A percentile compares a stretch with the other conserved stretches of the same genome.
These are phyloP conservation scores for Nemania diffusa DNA, from an alignment of 2,329 filamentous ascomycete genomes.

Conservation along the genomic window DNA sequence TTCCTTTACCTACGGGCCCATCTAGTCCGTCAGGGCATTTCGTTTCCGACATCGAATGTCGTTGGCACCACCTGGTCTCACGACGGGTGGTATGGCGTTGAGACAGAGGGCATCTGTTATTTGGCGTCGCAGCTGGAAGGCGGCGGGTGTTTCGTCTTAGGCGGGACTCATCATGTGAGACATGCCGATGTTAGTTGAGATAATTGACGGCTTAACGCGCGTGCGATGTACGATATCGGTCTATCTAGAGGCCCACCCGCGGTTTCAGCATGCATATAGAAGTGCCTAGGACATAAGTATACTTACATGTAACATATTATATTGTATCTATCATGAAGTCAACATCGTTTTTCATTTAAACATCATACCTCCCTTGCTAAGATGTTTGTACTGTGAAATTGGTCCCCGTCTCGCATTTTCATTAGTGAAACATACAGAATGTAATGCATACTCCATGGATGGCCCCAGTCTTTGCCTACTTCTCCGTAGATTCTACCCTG, in stretches of 20 bases:
- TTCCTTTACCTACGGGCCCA: slow-evolving; percentile 50
- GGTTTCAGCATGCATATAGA: background rate
- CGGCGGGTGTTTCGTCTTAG: slow-evolving; percentile 47
- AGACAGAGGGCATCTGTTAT: slow-evolving; percentile 53
- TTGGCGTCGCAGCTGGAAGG: slow-evolving; percentile 43
- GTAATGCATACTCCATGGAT: too few species aligned
- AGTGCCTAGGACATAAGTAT: background rate
- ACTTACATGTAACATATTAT: background rate
- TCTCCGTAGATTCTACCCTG: background rate
- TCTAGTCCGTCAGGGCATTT: slow-evolving; percentile 49
- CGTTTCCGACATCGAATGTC: slow-evolving; percentile 49
- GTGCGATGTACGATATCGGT: background rate
- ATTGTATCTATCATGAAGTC: too few species aligned
- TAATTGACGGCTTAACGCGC: background rate
- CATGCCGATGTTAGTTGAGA: slow-evolving; percentile 42
- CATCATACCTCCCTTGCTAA: too few species aligned
- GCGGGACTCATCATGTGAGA: slow-evolving; percentile 45
- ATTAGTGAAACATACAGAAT: background rate
- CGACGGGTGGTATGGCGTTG: slow-evolving; percentile 51
- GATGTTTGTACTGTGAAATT: too few species aligned
- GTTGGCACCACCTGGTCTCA: slow-evolving; percentile 51
- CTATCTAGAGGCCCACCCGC: background rate
- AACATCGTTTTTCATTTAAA: too few species aligned
- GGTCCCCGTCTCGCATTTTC: background rate
- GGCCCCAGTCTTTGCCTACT: background rate